Evolutionary conservation across 106 monocot genomes (phyloP), one percentile per base, ranked within the genome.

Genomic region (Narthecium ossifragum): DNA sequence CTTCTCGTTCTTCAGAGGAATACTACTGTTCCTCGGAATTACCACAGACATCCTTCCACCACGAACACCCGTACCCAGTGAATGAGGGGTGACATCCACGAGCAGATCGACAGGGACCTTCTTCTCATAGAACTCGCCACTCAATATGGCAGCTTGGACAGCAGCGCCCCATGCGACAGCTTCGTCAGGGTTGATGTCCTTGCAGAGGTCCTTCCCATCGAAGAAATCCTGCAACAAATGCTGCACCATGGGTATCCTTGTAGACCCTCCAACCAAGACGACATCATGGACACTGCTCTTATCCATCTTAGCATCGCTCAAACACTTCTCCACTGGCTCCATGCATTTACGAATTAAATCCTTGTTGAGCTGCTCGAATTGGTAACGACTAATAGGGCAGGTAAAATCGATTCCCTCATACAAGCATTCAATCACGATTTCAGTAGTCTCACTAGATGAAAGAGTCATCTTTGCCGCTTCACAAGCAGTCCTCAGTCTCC

Each of bases 221-320:
- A 81, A 76, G 34, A 76, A 76, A 28, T 81, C 76, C 68, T 75
- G 71, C 45, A 76, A 33, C 9, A 81, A 54, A 17, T 81, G 71
- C 72, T 76, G 76, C 7, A 81, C 72, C 37, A 53, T 76, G 17
- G 81, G 76, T 15, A 81, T 81, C 20, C 76, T 50, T n/a, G 81
- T 81, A 11, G 81, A 76, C 1, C 76, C 76, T 22, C 81, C 80
- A n/a, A 80, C 80, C 14, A 80, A 71, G 12, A 81, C 75, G 6
- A 68, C 70, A 49, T 80, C 80, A 48, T 75, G 70, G 14, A 80
- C 53, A 21, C 25, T 58, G 70, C n/a, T n/a, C 57, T 75, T 68
- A 38, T 68, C 75, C 68, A 75, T 75, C 68, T 75, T 63, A 1
- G 75, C 68, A 60, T 70, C 75, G 51, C 76, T 63, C 43, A 70